Base-by-base conservation (phyloP, 2,329 filamentous ascomycete species). In the Zymoseptoria crescenta region DNA sequence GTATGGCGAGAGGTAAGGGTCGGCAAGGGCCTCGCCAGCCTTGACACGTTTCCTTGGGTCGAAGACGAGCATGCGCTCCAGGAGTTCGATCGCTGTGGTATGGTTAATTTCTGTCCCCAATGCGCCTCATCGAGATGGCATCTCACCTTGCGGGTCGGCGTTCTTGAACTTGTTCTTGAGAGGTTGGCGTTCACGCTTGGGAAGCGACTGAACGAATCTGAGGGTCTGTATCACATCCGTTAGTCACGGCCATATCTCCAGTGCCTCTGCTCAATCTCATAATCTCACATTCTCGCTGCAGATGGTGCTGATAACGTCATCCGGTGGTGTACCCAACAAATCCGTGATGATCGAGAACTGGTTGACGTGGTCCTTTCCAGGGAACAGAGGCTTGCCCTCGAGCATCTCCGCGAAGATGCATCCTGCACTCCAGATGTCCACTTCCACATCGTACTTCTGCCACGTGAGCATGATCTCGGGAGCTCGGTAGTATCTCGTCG, bases 391-490 rank as follows among this genome's bases (percentile, higher is more conserved):
- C 79, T 97, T 97, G 73, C 94, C 94, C 78, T 96, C 93, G 60
- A 99, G 83, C 94, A 99, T 99, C 79, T 99, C 94, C 49, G 94
- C 94, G 69, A 99, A 97, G 73, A 99, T 99, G 77, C 94, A 99
- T 62, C 94, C 94, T 19, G 93, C 93, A 74, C 94, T 97, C 94
- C 94, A 99, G 73, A 99, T 96, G 74, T 99, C 94, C 59, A 99
- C 94, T 79, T 97, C 94, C 53, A 97, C 87, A 69, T 99, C 94
- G 77, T 99, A 99, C 80, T 99, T 99, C 81, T 99, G 94, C 94
- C 94, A 99, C 65, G 94, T 97, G 73, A 99, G 91, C 94, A 99
- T 99, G 74, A 99, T 99, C 77, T 99, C 94, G 19, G 94, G 94
- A 8, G 94, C 94, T 71, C 94, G 87, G 82, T 99, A 99, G 82